A percentile compares a stretch with the other conserved stretches of the same genome.
Conservation (phyloP, 1,284 basidiomycete species). For the Ceratobasidium sp. region DNA sequence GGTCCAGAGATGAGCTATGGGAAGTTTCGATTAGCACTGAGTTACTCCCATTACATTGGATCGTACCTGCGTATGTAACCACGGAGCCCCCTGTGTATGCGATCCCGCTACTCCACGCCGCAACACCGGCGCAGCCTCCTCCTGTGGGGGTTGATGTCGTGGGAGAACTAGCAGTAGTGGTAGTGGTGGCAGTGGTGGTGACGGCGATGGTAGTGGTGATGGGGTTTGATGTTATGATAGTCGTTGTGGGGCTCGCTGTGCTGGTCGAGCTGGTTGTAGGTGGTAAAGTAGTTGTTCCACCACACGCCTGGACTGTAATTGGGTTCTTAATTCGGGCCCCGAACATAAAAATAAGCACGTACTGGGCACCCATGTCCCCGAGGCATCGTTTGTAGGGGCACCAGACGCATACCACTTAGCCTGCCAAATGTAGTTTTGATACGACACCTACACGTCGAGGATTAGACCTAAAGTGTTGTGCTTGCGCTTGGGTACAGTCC, state of each 20-base stretch:
- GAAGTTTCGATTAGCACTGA: slow-evolving; percentile 41
- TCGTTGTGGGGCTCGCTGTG: slow-evolving; percentile 40
- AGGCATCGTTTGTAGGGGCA: slow-evolving; percentile 65
- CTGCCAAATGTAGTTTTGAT: slow-evolving; percentile 73
- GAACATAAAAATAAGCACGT: slow-evolving; percentile 52
- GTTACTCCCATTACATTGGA: not conserved
- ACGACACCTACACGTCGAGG: slow-evolving; percentile 39
- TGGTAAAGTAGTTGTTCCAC: slow-evolving; percentile 52
- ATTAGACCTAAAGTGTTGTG: not conserved
- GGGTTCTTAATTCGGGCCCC: not conserved
- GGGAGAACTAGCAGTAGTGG: slow-evolving; percentile 48
- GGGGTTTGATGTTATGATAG: slow-evolving; percentile 45
- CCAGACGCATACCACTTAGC: slow-evolving; percentile 62
- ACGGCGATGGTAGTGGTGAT: too few relatives aligned
- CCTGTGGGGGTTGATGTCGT: slow-evolving; percentile 52
- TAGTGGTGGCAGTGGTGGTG: too few relatives aligned
- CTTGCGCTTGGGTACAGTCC: not conserved
- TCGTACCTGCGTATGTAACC: slow-evolving; percentile 55
- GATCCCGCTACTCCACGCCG: slow-evolving; percentile 65
- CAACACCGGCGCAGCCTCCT: slow-evolving; percentile 64
- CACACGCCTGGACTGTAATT: slow-evolving; percentile 69
- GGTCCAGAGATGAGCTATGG: slow-evolving; percentile 70
- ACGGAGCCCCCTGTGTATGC: slow-evolving; percentile 67
- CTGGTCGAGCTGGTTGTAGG: slow-evolving; percentile 48
- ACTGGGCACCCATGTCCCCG: slow-evolving; percentile 76